Base-by-base conservation (phyloP, 352 stramenopile species). In the Globisporangium okanoganense region DNA sequence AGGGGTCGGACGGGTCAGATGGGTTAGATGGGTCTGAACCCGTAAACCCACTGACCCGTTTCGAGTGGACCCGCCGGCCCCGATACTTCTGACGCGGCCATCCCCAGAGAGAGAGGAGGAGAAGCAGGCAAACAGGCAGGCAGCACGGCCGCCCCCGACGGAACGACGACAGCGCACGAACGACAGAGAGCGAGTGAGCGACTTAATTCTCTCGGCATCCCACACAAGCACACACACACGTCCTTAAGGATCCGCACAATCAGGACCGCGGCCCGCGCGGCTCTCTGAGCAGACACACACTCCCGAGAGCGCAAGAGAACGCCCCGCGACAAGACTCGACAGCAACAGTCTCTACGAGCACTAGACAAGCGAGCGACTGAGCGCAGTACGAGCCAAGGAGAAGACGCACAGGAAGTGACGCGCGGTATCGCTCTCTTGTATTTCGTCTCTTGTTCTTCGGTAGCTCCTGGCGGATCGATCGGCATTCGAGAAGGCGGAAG, bases 121-220 rank as follows among this genome's bases (percentile, higher is more conserved):
- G 29, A 52, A 52, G 47, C 24, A 52, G 22, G 25, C 47, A 40
- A n/a, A 22, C 22, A 51, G n/a, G 24, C 44, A 52, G 43, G 48
- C 47, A 53, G 47, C 36, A 20, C 18, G 48, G 13, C 36, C 18
- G 35, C 36, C 51, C 47, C 51, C 54, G 54, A 60, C 54, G 22
- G 54, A 31, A 60, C 54, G 40, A 61, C 54, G 40, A 38, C 52
- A 27, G n/a, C 54, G 40, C 54, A 48, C 54, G 54, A 47, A 41
- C 38, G 48, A 55, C 48, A 59, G 33, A 35, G 36, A 53, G 29
- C 8, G 31, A 60, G 38, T 18, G 20, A 52, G 38, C 40, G 54
- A 51, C 48, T 55, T 55, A 55, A 40, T 55, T 55, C 48, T 55
- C 27, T 31, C 31, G 40, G 3, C 25, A 22, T 29, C 24, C 54